Conservation (phyloP, 345 rosid genomes). For the Boechera stricta region DNA sequence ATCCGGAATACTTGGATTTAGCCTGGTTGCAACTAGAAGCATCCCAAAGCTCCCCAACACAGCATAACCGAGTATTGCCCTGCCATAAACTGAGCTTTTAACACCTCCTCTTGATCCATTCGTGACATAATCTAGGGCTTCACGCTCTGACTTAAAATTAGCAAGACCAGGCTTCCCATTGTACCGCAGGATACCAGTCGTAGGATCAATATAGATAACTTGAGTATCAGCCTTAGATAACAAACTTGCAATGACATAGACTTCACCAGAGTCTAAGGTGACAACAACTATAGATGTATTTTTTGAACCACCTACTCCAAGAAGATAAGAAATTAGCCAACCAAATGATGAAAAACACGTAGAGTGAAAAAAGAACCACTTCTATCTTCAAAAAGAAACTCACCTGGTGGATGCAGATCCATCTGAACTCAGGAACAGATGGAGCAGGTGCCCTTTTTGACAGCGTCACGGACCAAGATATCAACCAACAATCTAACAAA, state of each 20-base stretch:
- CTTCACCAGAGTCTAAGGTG: slow-evolving; percentile 77
- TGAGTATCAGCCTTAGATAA: slow-evolving; percentile 73
- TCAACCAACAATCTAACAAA: slow-evolving; percentile 27
- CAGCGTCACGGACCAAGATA: slow-evolving; percentile 31
- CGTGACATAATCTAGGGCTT: slow-evolving; percentile 75
- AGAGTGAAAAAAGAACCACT: background rate
- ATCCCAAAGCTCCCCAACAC: slow-evolving; percentile 77
- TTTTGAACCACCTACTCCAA: slow-evolving; percentile 64
- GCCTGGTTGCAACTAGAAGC: slow-evolving; percentile 88
- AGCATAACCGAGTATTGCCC: slow-evolving; percentile 87
- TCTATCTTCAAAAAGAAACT: slow-evolving; percentile 23
- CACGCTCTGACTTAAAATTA: slow-evolving; percentile 72
- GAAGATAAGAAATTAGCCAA: slow-evolving; percentile 20
- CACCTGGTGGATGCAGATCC: slow-evolving; percentile 68
- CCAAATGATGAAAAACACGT: background rate
- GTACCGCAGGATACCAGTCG: slow-evolving; percentile 75
- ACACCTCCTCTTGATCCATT: slow-evolving; percentile 65
- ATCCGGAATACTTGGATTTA: slow-evolving; percentile 68
- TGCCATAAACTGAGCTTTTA: slow-evolving; percentile 58
- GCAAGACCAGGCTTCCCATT: slow-evolving; percentile 73
- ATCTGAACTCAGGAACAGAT: slow-evolving; percentile 46
- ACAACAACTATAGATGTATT: slow-evolving; percentile 74
- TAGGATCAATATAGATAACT: slow-evolving; percentile 85
- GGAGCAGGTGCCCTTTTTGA: slow-evolving; percentile 23
- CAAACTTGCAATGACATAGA: slow-evolving; percentile 72